Evolutionary conservation across 345 rosid genomes (phyloP), one percentile per base, ranked within the genome.

Genomic region (Stellera chamaejasme): DNA sequence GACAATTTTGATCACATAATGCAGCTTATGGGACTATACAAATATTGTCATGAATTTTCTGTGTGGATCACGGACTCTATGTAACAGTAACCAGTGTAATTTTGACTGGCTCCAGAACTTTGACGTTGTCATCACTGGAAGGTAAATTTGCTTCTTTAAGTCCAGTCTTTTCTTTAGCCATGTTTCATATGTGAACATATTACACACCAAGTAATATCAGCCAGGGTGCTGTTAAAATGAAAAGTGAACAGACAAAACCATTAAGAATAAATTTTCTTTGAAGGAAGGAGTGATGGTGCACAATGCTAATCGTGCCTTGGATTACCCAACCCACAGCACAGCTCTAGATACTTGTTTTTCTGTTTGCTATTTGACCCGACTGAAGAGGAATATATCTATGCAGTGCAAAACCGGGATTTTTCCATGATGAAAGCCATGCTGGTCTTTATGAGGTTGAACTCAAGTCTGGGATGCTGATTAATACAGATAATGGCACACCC

Each of bases 331-430:
- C n/a, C n/a, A n/a, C n/a, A n/a, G n/a, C n/a, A n/a, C n/a, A n/a
- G n/a, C 39, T 7, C 39, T 32, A 32, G 39, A 3, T 32, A 32
- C 7, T 32, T 32, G 39, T 7, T 7, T 32, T 7, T 32, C 5
- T 32, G 39, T 32, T 32, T 32, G 39, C 3, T 32, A 7, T 32
- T 32, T 32, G 39, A 32, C 39, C 39, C 7, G 39, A 32, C 7
- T 32, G 39, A n/a, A 7, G 39, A 32, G 39, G 43, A 36, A 44
- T 16, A 10, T 46, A 32, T 45, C 58, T 6, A 1, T 69, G 48
- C 87, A 93, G 99, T 64, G 94, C 94, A 16, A 93, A 93, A 73
- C 99, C 99, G 25, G 82, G 99, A 26, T 93, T 93, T 70, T 93
- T 93, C 79, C 96, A 81, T 66, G 99, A 93, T 52, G 91, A 79